Evolutionary conservation across 306 rosid genomes (phyloP).

Genomic region (Acacia confusa): DNA sequence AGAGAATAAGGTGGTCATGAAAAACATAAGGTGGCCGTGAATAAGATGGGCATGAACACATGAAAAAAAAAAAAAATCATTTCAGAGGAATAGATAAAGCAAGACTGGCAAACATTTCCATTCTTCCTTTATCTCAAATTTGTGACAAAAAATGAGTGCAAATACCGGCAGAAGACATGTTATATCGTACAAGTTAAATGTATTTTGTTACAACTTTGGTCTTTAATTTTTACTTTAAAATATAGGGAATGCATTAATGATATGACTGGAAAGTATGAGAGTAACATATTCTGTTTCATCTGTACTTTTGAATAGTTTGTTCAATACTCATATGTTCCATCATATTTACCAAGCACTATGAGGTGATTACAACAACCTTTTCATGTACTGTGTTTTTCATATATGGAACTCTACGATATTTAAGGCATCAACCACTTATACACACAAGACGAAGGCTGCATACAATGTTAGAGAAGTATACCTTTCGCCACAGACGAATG

Average conservation of each 20-base stretch:
- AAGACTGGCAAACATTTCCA: background rate
- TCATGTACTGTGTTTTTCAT: conserved; percentile 5
- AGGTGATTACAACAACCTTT: conserved; percentile 4
- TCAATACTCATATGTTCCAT: background rate
- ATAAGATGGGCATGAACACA: too few relatives aligned
- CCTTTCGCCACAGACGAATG: conserved; percentile 90
- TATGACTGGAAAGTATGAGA: background rate
- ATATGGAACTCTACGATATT: background rate
- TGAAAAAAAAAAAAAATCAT: background rate
- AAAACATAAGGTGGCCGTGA: background rate
- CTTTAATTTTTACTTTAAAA: background rate
- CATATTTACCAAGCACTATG: conserved; percentile 14
- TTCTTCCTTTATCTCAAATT: background rate
- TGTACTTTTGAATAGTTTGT: background rate
- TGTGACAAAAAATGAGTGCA: background rate
- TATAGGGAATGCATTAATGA: background rate
- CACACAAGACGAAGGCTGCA: background rate
- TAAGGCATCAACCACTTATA: background rate
- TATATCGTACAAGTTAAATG: background rate
- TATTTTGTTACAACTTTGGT: background rate
- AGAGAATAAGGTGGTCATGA: background rate
- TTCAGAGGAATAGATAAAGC: background rate
- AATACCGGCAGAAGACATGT: background rate
- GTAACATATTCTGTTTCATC: background rate
- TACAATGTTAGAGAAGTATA: conserved; percentile 33